Evolutionary conservation across 352 stramenopile species (phyloP), one percentile per base, ranked within the genome.

Genomic region (Phytophthora colocasiae): DNA sequence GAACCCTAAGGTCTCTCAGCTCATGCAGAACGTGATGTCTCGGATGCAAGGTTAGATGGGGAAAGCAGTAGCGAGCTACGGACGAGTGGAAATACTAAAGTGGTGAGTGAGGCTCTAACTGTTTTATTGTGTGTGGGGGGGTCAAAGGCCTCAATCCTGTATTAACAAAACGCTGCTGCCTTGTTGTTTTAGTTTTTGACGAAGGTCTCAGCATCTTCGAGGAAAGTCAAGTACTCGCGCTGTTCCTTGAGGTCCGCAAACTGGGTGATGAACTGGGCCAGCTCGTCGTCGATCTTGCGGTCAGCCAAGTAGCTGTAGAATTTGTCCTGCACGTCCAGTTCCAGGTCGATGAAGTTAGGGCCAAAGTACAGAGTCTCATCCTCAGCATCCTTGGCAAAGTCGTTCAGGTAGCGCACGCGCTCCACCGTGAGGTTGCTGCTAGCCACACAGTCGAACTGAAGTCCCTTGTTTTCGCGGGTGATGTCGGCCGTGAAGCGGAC

Each of bases 231-330:
- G 63, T 93, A 95, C 73, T 95, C 83, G 73, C 85, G 83, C 71
- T 95, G 87, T 75, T 95, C 85, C 73, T 95, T 95, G 39, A 93
- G 68, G 66, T 95, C 87, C 32, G 85, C 79, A 59, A 84, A 95
- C 70, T 93, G 79, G 59, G 81, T 85, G 62, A 95, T 93, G 66
- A 95, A 93, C 74, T 90, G 78, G n/a, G 85, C 85, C 44, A 95
- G 63, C 27, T 91, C 81, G 75, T 95, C 85, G 73, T 95, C 83
- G 47, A 95, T 83, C 70, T 92, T 80, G 65, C 80, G 85, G 27
- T 88, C 80, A 14, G 80, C 79, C 46, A 95, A 66, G 75, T 93
- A 95, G 49, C 75, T 59, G 80, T 92, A 91, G 53, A 95, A 83
- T 47, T 86, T 70, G 67, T 93, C 81, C 70, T 95, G 87, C 66